Percentiles rank a stretch among this genome's conserved stretches.
These are phyloP conservation scores for Coemansia sp. DNA, from an alignment of 192 early-diverging fungal genomes.

Conservation along the genomic window DNA sequence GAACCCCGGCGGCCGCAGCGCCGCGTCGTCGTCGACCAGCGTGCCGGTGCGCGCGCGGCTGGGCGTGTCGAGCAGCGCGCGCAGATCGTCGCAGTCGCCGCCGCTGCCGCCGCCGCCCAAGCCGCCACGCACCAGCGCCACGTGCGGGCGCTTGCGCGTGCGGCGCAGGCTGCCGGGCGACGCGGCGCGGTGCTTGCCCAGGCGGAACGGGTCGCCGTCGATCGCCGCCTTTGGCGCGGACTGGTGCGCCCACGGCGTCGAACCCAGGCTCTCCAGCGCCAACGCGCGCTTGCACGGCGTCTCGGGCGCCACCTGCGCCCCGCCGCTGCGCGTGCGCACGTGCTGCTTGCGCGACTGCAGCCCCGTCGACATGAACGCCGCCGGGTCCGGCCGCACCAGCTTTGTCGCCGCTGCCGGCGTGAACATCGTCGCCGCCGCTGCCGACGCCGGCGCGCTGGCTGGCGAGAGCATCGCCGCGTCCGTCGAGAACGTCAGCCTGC, in stretches of 20 bases:
- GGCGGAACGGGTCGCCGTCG: constrained; percentile 29
- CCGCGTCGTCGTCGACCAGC: constrained; percentile 46
- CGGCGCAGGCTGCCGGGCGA: constrained; percentile 50
- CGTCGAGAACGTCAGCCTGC: constrained; percentile 47
- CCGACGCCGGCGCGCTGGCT: constrained; percentile 11
- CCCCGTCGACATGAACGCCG: constrained; percentile 54
- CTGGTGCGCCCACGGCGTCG: constrained; percentile 3
- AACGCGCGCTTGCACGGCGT: constrained; percentile 53
- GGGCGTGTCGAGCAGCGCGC: constrained; percentile 36
- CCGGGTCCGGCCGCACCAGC: constrained; percentile 56
- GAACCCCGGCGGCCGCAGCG: constrained; percentile 35
- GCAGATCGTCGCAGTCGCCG: constrained; percentile 10
- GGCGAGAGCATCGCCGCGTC: no score
- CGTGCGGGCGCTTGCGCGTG: constrained; percentile 50
- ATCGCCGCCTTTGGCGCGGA: constrained; percentile 11
- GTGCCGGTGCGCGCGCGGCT: constrained; percentile 51
- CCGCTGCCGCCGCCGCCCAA: constrained; percentile 7
- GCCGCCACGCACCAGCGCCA: no score
- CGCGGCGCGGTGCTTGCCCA: constrained; percentile 54
- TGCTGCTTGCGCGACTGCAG: constrained; percentile 53
- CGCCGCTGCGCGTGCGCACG: constrained; percentile 30
- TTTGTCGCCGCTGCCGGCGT: constrained; percentile 54
- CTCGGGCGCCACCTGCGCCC: constrained; percentile 40
- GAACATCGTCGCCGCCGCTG: constrained; percentile 28
- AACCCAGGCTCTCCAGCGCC: no score